Evolutionary conservation across 495 filamentous ascomycete species (phyloP), one percentile per base, ranked within the genome.

Genomic region (Lophiotrema nucula): DNA sequence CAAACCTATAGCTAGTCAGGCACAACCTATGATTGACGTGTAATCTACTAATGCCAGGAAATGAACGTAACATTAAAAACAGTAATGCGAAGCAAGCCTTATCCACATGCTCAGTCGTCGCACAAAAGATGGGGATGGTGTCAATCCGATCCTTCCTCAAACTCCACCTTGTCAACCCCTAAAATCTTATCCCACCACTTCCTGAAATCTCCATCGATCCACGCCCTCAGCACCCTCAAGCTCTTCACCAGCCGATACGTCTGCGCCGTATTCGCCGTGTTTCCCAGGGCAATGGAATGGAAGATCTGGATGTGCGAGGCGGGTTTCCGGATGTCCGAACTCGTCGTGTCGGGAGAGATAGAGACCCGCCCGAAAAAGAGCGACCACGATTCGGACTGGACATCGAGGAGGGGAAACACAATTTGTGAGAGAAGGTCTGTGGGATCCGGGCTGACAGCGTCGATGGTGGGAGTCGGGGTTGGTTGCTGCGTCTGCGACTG

Each of bases 311-410:
- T 49, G 27, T 49, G 47, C 27, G 47, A 49, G 26, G 47, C 47
- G 15, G 47, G 51, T 54, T 54, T 54, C 10, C 51, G 51, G 22
- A 54, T 54, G 39, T 54, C 51, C 25, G 51, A 43, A 54, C 22
- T 54, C 51, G 51, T 22, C 25, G 38, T 12, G 37, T 43, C 4
- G 51, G 39, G 51, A 54, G 51, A 12, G 51, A n/a, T 54, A 6
- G 38, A 54, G 31, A 45, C 38, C 37, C 51, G 51, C 5, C 10
- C 51, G 25, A 54, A 54, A 39, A 54, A 54, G 51, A 54, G 51
- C 38, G 51, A 54, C 51, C 51, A 54, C 39, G 51, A 12, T 45
- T 54, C 51, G 51, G 51, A 54, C 22, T 54, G 53, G 42, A 49
- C 27, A 33, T 49, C 26, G 27, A 31, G 47, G 23, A 49, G 47